A percentile compares a stretch with the other conserved stretches of the same genome.
Evolutionary conservation across 2,329 filamentous ascomycete genomes (phyloP).

Genomic region (Ophiostoma montium): DNA sequence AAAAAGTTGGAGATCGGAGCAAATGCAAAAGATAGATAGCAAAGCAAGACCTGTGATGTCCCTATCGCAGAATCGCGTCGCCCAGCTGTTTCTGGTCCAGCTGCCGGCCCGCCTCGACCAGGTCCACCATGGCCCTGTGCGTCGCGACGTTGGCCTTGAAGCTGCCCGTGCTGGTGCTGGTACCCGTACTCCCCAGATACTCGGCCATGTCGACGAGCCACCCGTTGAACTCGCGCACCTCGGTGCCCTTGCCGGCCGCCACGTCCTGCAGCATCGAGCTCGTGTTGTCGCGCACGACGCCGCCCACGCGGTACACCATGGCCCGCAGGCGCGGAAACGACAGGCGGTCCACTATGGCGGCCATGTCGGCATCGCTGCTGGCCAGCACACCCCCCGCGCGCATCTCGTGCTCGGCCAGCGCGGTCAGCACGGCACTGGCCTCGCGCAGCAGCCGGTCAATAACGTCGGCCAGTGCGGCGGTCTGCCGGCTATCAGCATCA

Average conservation of each 20-base stretch:
- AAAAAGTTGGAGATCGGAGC: no score
- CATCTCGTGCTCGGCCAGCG: constrained; percentile 47
- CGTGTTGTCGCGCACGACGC: constrained; percentile 37
- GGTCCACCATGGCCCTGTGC: constrained; percentile 14
- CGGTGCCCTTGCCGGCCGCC: constrained; percentile 34
- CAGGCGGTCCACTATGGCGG: constrained; percentile 24
- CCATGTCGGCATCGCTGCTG: no score
- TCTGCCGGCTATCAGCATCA: background rate
- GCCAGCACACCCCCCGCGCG: constrained; percentile 26
- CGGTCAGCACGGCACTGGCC: constrained; percentile 56
- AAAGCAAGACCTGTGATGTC: background rate
- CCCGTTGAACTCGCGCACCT: constrained; percentile 46
- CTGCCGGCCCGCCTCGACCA: constrained; percentile 12
- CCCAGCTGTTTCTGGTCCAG: constrained; percentile 7
- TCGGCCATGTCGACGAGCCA: constrained; percentile 17
- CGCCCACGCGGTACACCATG: constrained; percentile 33
- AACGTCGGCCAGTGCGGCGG: constrained; percentile 33
- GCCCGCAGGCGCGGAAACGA: constrained; percentile 26
- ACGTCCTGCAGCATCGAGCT: constrained; percentile 52
- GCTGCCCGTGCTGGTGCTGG: background rate
- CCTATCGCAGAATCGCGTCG: background rate
- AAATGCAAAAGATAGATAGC: no score
- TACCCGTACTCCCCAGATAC: constrained; percentile 9
- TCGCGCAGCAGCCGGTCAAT: constrained; percentile 62
- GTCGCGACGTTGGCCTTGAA: constrained; percentile 12